These are phyloP conservation scores for Acorus gramineus DNA, from an alignment of 106 monocot genomes.

Conservation along the genomic window DNA sequence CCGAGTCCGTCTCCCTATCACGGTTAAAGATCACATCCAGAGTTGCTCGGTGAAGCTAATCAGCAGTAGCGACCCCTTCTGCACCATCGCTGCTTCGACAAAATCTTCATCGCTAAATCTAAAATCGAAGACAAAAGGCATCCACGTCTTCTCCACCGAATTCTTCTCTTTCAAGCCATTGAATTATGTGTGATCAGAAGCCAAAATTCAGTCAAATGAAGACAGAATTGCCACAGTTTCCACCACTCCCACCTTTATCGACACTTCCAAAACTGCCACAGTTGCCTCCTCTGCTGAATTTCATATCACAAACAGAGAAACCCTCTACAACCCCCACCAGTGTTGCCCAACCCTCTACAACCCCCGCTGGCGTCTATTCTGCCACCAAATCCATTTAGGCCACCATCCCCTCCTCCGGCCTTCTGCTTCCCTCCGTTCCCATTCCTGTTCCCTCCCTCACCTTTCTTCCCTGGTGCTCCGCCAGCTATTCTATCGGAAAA, in stretches of 20 bases:
- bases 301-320: background rate
- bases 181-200: slow-evolving; percentile 28
- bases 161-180: slow-evolving; percentile 47
- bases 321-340: background rate
- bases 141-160: slow-evolving; percentile 44
- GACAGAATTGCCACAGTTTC: background rate
- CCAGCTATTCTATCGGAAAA: slow-evolving; percentile 1
- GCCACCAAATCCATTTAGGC: background rate
- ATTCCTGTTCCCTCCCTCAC: slow-evolving; percentile 6
- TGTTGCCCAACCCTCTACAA: slow-evolving; percentile 13
- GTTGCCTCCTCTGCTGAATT: background rate
- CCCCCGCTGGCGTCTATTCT: too few species aligned
- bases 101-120: slow-evolving; percentile 8
- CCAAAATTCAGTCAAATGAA: background rate
- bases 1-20: slow-evolving; percentile 14
- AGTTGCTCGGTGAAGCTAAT: slow-evolving; percentile 45
- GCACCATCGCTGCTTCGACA: slow-evolving; percentile 24
- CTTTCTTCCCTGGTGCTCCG: slow-evolving; percentile 19
- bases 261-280: background rate
- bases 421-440: slow-evolving; percentile 3
- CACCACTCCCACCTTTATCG: background rate
- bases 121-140: slow-evolving; percentile 7
- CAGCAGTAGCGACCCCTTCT: slow-evolving; percentile 43
- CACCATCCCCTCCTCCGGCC: slow-evolving; percentile 15
- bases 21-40: slow-evolving; percentile 11